A percentile compares a stretch with the other conserved stretches of the same genome.
phyloP scores from a whole-genome alignment of 108 stramenopile species.

The Cyclotella distinguenda region DNA sequence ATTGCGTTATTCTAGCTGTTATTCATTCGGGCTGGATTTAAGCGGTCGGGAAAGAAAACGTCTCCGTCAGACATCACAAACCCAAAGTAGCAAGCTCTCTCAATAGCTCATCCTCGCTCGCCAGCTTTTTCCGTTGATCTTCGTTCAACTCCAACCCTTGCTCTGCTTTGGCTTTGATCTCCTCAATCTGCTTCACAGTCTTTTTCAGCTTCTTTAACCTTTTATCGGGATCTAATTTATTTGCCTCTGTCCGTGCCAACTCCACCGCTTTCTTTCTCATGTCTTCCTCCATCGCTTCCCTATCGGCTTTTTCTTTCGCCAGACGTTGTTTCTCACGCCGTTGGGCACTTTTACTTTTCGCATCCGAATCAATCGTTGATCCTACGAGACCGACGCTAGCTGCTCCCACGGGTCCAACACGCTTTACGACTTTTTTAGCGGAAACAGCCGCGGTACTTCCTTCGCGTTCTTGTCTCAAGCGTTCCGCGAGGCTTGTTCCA shows the following conservation, averaged over 20 bases:
- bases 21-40: background rate
- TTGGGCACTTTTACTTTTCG: conserved; percentile 79
- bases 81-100: conserved; percentile 59
- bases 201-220: conserved; percentile 78
- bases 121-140: conserved; percentile 79
- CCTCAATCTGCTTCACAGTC: conserved; percentile 82
- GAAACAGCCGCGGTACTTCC: conserved; percentile 56
- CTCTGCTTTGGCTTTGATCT: conserved; percentile 74
- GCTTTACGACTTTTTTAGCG: conserved; percentile 43
- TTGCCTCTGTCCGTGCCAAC: conserved; percentile 22
- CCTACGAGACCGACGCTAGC: conserved; percentile 56
- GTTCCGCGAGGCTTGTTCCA: conserved; percentile 73
- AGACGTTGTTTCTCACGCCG: conserved; percentile 67
- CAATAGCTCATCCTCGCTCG: conserved; percentile 55
- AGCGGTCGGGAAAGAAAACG: too few species aligned
- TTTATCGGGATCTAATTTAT: conserved; percentile 72
- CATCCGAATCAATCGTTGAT: conserved; percentile 23
- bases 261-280: conserved; percentile 41
- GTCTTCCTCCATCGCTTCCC: conserved; percentile 53
- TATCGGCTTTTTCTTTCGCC: conserved; percentile 52
- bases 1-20: background rate
- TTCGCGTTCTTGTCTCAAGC: conserved; percentile 81
- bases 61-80: conserved; percentile 5
- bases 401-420: conserved; percentile 37
- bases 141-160: conserved; percentile 64